Evolutionary conservation across 1,139 yeast species (phyloP).

Genomic region (Keqinozyma sinolaborantium): DNA sequence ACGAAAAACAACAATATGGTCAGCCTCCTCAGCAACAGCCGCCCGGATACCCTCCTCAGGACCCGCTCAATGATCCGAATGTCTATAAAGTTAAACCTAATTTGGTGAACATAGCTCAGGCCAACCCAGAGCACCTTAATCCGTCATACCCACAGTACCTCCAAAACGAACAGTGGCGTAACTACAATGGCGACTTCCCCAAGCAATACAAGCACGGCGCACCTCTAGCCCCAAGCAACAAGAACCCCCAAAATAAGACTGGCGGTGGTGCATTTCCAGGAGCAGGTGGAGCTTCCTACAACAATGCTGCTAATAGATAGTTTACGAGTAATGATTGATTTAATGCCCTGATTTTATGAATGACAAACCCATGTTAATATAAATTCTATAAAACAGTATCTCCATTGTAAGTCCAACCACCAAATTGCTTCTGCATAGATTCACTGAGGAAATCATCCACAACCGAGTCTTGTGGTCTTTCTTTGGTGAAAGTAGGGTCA

Average conservation of each 20-base stretch:
- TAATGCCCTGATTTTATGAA: background rate
- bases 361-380: background rate
- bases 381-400: slow-evolving; percentile 22
- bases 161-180: slow-evolving; percentile 29
- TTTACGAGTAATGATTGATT: background rate
- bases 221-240: slow-evolving; percentile 29
- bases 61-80: slow-evolving; percentile 25
- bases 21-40: slow-evolving; percentile 5
- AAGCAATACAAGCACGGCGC: slow-evolving; percentile 30
- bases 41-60: too few species aligned
- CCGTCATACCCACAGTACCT: slow-evolving; percentile 36
- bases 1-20: slow-evolving; percentile 2
- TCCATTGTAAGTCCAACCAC: slow-evolving; percentile 97
- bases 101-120: slow-evolving; percentile 31
- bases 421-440: slow-evolving; percentile 93
- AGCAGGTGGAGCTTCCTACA: slow-evolving; percentile 34
- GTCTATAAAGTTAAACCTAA: slow-evolving; percentile 32
- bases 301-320: slow-evolving; percentile 32
- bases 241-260: slow-evolving; percentile 15
- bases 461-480: slow-evolving; percentile 92
- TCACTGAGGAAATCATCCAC: slow-evolving; percentile 89
- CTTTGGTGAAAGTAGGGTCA: slow-evolving; percentile 89
- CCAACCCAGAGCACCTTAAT: slow-evolving; percentile 34
- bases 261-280: slow-evolving; percentile 40
- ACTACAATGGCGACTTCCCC: slow-evolving; percentile 31